Conservation (phyloP, 305 asterid species). For the Fraxinus platypoda region DNA sequence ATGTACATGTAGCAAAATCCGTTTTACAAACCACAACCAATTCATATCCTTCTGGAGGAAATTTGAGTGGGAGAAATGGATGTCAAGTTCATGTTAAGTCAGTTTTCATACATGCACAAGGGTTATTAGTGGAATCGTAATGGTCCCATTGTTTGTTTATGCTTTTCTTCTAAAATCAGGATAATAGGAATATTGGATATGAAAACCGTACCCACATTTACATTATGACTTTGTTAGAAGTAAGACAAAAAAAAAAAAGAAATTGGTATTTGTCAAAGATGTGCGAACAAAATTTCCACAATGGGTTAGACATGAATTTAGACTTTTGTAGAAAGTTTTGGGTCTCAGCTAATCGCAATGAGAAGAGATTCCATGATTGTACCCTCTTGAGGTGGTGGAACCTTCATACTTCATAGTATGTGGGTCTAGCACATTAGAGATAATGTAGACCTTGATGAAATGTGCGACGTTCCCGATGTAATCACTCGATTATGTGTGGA, state of each 20-base stretch:
- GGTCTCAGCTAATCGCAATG: background rate
- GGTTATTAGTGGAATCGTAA: background rate
- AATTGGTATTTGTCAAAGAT: background rate
- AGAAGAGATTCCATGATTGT: background rate
- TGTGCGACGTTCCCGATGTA: background rate
- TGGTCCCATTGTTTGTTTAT: background rate
- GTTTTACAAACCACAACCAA: background rate
- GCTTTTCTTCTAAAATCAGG: background rate
- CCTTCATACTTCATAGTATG: background rate
- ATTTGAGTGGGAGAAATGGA: background rate
- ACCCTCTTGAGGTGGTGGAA: background rate
- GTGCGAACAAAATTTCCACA: background rate
- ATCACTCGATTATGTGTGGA: background rate
- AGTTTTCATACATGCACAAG: background rate
- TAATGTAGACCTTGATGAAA: background rate
- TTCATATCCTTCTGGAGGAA: background rate
- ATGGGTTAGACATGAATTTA: background rate
- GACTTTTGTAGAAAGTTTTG: no score
- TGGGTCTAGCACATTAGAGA: background rate
- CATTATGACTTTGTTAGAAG: background rate
- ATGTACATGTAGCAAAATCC: no score
- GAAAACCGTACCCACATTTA: background rate
- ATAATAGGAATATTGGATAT: background rate
- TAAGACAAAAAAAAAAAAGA: no score
- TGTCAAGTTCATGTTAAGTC: background rate